These are phyloP conservation scores for Hymenochaete sp. DNA, from an alignment of 1,284 basidiomycete genomes.

Conservation along the genomic window DNA sequence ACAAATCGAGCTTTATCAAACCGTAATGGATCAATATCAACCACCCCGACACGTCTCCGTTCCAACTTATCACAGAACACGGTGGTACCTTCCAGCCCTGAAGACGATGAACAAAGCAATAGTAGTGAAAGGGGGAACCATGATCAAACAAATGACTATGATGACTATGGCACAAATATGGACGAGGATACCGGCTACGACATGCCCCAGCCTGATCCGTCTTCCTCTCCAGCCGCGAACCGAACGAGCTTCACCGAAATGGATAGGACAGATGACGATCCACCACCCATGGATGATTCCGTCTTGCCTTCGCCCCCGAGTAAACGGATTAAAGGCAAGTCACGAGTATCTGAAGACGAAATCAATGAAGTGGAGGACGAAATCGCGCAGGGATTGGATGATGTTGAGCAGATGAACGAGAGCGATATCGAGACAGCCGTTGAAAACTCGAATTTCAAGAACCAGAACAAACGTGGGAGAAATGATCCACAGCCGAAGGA, in stretches of 20 bases:
- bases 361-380: constrained; percentile 33
- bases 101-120: constrained; percentile 15
- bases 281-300: constrained; percentile 23
- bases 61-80: constrained; percentile 28
- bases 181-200: constrained; percentile 18
- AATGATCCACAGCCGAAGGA: constrained; percentile 6
- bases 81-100: constrained; percentile 20
- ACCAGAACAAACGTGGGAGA: constrained; percentile 17
- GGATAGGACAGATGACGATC: constrained; percentile 27
- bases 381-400: constrained; percentile 41
- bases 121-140: too few species aligned
- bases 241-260: constrained; percentile 40
- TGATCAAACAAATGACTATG: too few species aligned
- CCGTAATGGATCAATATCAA: constrained; percentile 25
- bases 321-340: constrained; percentile 27
- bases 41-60: constrained; percentile 38
- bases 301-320: constrained; percentile 19
- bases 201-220: constrained; percentile 16
- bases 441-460: constrained; percentile 18
- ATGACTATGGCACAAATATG: constrained; percentile 5
- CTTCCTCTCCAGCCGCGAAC: constrained; percentile 16
- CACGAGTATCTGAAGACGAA: too few species aligned
- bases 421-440: constrained; percentile 29
- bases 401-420: constrained; percentile 28
- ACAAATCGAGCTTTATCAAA: constrained; percentile 30